Conservation (phyloP, 75 land plant species). For the Larix kaempferi region DNA sequence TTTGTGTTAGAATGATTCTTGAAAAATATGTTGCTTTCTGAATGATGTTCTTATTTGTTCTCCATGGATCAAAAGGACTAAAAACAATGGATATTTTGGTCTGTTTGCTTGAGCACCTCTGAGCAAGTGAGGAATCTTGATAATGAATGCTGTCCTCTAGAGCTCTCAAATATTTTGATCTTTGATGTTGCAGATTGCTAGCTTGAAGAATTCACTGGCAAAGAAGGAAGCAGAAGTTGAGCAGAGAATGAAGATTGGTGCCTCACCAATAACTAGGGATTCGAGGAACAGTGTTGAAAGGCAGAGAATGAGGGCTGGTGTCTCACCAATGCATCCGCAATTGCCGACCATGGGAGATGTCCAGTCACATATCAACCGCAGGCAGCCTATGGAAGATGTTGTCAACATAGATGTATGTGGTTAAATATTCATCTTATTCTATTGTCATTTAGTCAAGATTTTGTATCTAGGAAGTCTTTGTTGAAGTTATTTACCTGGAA, state of each 20-base stretch:
- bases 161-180: neutral
- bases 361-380: conserved; percentile 14
- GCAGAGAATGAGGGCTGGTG: conserved; percentile 18
- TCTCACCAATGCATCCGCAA: conserved; percentile 27
- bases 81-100: neutral
- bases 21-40: too few relatives aligned
- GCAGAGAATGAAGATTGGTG: too few relatives aligned
- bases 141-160: neutral
- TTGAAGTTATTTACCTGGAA: conserved; percentile 11
- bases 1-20: neutral
- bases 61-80: neutral
- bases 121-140: neutral
- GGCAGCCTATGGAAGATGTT: conserved; percentile 59
- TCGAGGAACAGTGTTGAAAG: neutral
- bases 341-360: conserved; percentile 15
- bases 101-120: neutral
- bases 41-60: neutral
- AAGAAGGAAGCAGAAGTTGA: too few relatives aligned
- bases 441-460: neutral
- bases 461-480: neutral
- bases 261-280: too few relatives aligned
- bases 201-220: neutral
- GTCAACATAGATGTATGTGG: conserved; percentile 47
- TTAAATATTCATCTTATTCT: neutral
- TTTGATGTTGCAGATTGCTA: conserved; percentile 29